phyloP scores from a whole-genome alignment of 768 basidiomycete species.

The Tulasnella sp. region DNA sequence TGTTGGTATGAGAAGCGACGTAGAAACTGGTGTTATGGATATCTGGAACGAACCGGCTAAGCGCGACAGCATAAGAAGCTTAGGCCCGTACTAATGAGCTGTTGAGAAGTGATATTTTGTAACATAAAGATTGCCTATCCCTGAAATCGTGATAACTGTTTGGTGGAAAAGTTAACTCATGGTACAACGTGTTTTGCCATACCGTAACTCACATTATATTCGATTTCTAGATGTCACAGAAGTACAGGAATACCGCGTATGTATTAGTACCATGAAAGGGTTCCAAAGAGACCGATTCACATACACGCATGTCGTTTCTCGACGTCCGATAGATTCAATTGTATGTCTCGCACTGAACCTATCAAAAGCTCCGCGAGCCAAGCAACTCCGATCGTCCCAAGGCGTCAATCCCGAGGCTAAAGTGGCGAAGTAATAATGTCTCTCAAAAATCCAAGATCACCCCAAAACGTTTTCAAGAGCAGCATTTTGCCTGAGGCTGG shows the following conservation, averaged over 20 bases:
- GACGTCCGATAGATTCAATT: slow-evolving; percentile 83
- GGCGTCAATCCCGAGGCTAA: too few relatives aligned
- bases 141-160: too few relatives aligned
- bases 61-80: too few relatives aligned
- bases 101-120: too few relatives aligned
- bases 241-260: too few relatives aligned
- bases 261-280: too few relatives aligned
- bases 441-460: slow-evolving; percentile 62
- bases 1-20: too few relatives aligned
- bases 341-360: slow-evolving; percentile 59
- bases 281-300: slow-evolving; percentile 63
- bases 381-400: slow-evolving; percentile 66
- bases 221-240: slow-evolving; percentile 67
- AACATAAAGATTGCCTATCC: too few relatives aligned
- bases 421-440: slow-evolving; percentile 56
- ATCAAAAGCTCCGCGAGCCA: slow-evolving; percentile 50
- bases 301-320: slow-evolving; percentile 75
- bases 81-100: too few relatives aligned
- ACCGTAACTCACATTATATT: slow-evolving; percentile 47
- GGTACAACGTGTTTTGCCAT: too few relatives aligned
- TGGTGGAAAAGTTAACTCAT: neutral
- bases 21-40: too few relatives aligned
- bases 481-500: slow-evolving; percentile 55
- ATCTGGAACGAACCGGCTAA: too few relatives aligned
- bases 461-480: slow-evolving; percentile 72